A percentile compares a stretch with the other conserved stretches of the same genome.
These are phyloP conservation scores for Phytophthora palmivora DNA, from an alignment of 352 stramenopile genomes.

Conservation along the genomic window DNA sequence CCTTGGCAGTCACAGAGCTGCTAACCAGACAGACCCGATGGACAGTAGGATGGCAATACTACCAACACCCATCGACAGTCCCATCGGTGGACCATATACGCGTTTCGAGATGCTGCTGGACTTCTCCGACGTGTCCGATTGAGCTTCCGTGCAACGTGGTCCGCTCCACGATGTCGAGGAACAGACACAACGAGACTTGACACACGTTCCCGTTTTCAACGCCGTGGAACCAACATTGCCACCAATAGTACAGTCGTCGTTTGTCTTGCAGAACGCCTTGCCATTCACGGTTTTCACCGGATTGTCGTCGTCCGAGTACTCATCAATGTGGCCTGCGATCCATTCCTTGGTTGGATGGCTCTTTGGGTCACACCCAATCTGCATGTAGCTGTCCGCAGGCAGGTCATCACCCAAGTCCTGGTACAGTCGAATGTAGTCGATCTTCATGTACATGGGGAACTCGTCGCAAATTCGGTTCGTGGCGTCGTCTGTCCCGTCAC, in stretches of 20 bases:
- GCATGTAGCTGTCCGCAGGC: conserved; percentile 56
- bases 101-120: conserved; percentile 36
- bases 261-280: conserved; percentile 51
- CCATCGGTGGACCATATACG: conserved; percentile 52
- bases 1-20: conserved; percentile 31
- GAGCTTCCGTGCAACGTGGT: conserved; percentile 49
- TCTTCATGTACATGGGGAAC: conserved; percentile 81
- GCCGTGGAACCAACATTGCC: conserved; percentile 11
- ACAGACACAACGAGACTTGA: conserved; percentile 63
- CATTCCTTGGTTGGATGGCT: conserved; percentile 69
- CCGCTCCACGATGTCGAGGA: conserved; percentile 58
- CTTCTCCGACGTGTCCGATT: conserved; percentile 40
- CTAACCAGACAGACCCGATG: conserved; percentile 39
- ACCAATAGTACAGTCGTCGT: conserved; percentile 70
- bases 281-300: conserved; percentile 50
- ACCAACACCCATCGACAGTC: conserved; percentile 40
- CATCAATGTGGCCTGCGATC: conserved; percentile 68
- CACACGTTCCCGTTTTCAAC: conserved; percentile 58
- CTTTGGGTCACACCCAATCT: conserved; percentile 59
- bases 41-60: conserved; percentile 43
- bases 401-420: conserved; percentile 55
- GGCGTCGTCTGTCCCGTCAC: conserved; percentile 46
- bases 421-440: conserved; percentile 79
- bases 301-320: conserved; percentile 71
- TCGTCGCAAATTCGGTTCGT: conserved; percentile 65